These are phyloP conservation scores for Cornus florida DNA, from an alignment of 148 eudicot species.

Conservation along the genomic window DNA sequence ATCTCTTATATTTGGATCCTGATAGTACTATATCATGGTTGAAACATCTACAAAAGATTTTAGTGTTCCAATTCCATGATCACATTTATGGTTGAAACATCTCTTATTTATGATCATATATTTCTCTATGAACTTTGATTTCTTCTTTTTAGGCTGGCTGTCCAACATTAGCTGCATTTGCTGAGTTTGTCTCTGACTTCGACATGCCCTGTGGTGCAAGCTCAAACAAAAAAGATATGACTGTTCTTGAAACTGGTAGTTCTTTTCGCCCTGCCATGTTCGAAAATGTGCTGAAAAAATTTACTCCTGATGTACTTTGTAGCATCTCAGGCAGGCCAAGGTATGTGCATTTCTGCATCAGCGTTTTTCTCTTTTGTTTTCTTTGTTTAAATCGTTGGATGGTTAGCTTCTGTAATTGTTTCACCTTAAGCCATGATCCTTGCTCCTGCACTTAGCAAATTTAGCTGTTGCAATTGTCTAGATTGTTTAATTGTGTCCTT, in stretches of 20 bases:
- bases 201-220: constrained; percentile 51
- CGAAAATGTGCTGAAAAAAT: constrained; percentile 72
- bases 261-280: constrained; percentile 83
- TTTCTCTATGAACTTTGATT: background rate
- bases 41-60: background rate
- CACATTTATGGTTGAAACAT: background rate
- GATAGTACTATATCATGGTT: background rate
- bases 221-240: constrained; percentile 49
- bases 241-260: constrained; percentile 61
- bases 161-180: constrained; percentile 81
- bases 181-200: constrained; percentile 63
- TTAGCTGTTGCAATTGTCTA: constrained; percentile 4
- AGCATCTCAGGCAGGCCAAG: constrained; percentile 81
- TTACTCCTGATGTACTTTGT: constrained; percentile 81
- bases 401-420: background rate
- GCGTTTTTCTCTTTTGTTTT: background rate
- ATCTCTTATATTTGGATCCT: background rate
- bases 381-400: background rate
- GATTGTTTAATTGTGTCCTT: background rate
- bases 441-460: background rate
- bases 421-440: constrained; percentile 1
- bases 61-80: no score
- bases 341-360: constrained; percentile 29
- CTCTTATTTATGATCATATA: no score
- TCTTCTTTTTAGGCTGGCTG: constrained; percentile 48